Base-by-base conservation (phyloP, 208 protist genomes). In the Wallacemonas collosoma region DNA sequence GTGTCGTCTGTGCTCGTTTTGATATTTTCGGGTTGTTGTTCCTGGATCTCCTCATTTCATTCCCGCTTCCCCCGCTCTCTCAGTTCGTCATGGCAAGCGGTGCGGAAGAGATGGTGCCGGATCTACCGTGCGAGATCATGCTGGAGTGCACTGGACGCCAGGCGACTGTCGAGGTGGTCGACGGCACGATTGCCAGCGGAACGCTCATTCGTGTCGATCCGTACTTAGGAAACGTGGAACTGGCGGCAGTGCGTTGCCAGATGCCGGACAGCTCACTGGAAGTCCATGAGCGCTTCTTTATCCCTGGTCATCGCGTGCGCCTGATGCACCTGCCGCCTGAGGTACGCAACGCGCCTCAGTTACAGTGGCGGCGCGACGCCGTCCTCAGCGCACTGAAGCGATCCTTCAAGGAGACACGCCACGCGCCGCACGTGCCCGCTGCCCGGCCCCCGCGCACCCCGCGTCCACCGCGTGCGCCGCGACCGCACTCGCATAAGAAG, bases 181-280 rank as follows among this genome's bases (percentile, higher is more conserved):
- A 65, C n/a, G 60, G 60, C 60, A 53, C 60, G 3, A 51, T 65
- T 15, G 60, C 40, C 41, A 38, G n/a, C 11, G 60, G 60, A 3
- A 65, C 60, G 0, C 43, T 65, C 11, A 41, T 65, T 8, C 60
- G 60, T n/a, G 38, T 53, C n/a, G 60, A 65, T n/a, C 60, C 43
- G 41, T 41, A 65, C 15, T n/a, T 65, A 0, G 60, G 60, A 38
- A 65, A 65, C 60, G 17, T 65, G 11, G 60, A 65, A 17, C 60
- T 65, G 5, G 44, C 41, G 7, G 60, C 11, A 9, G 60, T 65
- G 38, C 60, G 60, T 3, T 65, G 60, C 60, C 60, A 65, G 45
- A n/a, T 65, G 60, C 60, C 60, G 8, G 60, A 65, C 40, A 65
- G 60, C 60, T 65, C 60, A 3, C 60, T 65, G 41, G 60, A 65